Evolutionary conservation across 2,329 filamentous ascomycete species (phyloP), one percentile per base, ranked within the genome.

Genomic region (Colletotrichum chlorophyti): DNA sequence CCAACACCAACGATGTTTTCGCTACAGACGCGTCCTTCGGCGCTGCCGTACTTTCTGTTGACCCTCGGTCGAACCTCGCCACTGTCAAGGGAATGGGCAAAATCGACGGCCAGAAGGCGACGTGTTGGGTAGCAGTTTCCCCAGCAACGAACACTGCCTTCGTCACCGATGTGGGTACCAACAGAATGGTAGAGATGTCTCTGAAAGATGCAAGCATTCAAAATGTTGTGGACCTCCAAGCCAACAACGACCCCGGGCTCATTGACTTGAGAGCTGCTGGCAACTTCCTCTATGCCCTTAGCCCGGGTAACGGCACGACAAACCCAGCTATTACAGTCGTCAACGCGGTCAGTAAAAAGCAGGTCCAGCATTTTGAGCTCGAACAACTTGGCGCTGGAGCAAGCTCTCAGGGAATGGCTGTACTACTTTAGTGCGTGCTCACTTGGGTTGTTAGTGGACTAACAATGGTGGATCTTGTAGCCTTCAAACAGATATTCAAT

Each of bases 11-110:
- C 3, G 67, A 77, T 26, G 65, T 86, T 34, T 83, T 88, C 58
- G 77, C 76, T 0, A 83, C 84, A 0, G 85, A 88, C 53, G 79
- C 84, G 0, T 81, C 82, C 0, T 86, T 88, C 50, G 85, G 85
- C 6, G 80, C 71, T 0, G 79, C 76, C 0, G 73, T 85, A 5
- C 66, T 88, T 1, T 69, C 74, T 1, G 61, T 84, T 19, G 72
- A 81, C 41, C 41, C 63, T 0, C 42, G 50, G 4, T 71, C 59
- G 7, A 62, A 67, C 12, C 49, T 65, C 10, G 74, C 75, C 1
- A 68, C 70, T 0, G 65, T 78, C 0, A 69, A 72, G 31, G 72
- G 70, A n/a, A 74, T 70, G 42, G 71, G 73, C n/a, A 63, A 66
- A 1, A 71, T 88, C 11, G 70, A 72, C 0, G 80, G 75, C 32